Base-by-base conservation (phyloP, 1,284 basidiomycete genomes). In the Ceratobasidium sp. region DNA sequence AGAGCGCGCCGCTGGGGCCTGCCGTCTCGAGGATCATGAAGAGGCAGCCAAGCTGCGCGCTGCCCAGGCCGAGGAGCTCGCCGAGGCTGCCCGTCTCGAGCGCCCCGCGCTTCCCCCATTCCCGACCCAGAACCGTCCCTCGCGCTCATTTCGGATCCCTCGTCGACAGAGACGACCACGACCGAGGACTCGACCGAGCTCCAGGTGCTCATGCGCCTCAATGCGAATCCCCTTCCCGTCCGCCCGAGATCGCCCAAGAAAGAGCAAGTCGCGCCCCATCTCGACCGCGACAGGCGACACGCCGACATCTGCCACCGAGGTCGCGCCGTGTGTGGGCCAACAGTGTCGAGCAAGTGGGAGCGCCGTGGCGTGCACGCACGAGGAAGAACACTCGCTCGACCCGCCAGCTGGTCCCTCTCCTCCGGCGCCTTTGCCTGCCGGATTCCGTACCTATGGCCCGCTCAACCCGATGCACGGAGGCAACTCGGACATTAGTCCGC, bases 391-490 rank as follows among this genome's bases (percentile, higher is more conserved):
- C 27, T 30, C 27, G 27, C 27, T 50, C 46, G 65, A 67, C 27
- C 46, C 27, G 10, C 65, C 46, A 10, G 12, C 65, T n/a, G 65
- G 65, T 50, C 46, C 71, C 4, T 46, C 71, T 16, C 59, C 62
- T 30, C 27, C 27, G 27, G 27, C 27, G 27, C 27, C 27, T 30
- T 30, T 30, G 27, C 27, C 27, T 30, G 27, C 27, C 27, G 27
- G 27, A 30, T 30, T 30, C 27, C 27, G 27, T 30, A 30, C 27
- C 27, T 30, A 79, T 54, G 80, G 80, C 20, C 80, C 79, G n/a
- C 76, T 78, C 41, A 77, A 77, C 57, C 54, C 65, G 18, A 80
- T 79, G 77, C 78, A 57, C 30, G 74, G 57, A 16, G 73, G 54
- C 35, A 55, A 33, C n/a, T 23, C 38, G 14, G 41, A 35, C 41